Base-by-base conservation (phyloP, 2,329 filamentous ascomycete species). In the Seiridium unicorne region DNA sequence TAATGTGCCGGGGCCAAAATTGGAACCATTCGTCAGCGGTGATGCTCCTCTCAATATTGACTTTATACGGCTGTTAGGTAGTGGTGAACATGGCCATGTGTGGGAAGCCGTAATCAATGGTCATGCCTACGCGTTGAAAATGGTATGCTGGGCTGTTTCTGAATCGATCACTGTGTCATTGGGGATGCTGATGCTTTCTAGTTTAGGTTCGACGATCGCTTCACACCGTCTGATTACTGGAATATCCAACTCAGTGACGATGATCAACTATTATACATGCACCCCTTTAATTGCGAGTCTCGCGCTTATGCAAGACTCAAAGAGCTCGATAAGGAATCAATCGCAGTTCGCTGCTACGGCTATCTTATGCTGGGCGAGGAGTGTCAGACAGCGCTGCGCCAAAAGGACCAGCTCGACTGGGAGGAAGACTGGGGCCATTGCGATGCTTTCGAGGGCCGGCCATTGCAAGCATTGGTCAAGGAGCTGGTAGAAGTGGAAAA, bases 81-180 rank as follows among this genome's bases (percentile, higher is more conserved):
- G 51, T 58, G 51, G 58, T 1, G 34, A 42, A 11, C 62, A 60
- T 42, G 57, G 48, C 2, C 35, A 59, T 42, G 58, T 62, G 2
- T 63, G 62, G 62, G 60, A 63, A 44, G 62, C 60, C 3, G 11
- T 10, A 5, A 63, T 60, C 26, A 42, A 60, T 31, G 31, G 31
- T 1, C 6, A 57, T 1, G 18, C 32, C 10, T 62, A 57, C 44
- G 51, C 60, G 3, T 26, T 62, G 55, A 63, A 62, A 38, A 60
- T 63, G 44, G 62, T 59, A 58, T 34, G 44, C 11, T 51, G 13
- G 7, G 35, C 38, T 10, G 38, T 11, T 5, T 9, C 7, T 26
- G 1, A 36, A 3, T n/a, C 34, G 31, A 51, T n/a, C 5, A 3
- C 9, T 8, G 32, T n/a, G 3, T 11, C 7, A 5, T 44, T 8